Conservation (phyloP, 1,139 yeast species). For the Blastobotrys persicus region DNA sequence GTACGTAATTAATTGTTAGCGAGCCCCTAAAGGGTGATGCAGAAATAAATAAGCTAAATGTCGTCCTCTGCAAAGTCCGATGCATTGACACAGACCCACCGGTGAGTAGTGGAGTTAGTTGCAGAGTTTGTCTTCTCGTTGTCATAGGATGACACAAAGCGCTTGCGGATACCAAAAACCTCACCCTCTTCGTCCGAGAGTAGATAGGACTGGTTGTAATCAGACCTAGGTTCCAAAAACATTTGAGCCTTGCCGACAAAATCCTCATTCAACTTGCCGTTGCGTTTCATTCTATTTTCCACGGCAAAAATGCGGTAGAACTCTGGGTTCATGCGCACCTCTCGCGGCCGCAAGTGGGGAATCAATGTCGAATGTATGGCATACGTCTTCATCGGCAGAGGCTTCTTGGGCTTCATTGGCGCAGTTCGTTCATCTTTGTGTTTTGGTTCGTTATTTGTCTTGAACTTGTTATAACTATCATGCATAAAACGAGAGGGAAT, state of each 20-base stretch:
- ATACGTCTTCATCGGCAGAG: conserved; percentile 34
- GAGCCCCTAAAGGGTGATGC: conserved; percentile 2
- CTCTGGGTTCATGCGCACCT: conserved; percentile 38
- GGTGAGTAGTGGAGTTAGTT: conserved; percentile 8
- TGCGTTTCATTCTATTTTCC: conserved; percentile 36
- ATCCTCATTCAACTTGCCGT: conserved; percentile 36
- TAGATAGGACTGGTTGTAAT: conserved; percentile 23
- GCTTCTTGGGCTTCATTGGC: conserved; percentile 11
- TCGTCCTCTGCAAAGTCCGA: conserved; percentile 8
- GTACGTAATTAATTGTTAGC: neutral
- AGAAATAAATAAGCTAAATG: conserved; percentile 14
- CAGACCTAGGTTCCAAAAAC: conserved; percentile 36
- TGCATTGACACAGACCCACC: conserved; percentile 14
- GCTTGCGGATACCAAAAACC: conserved; percentile 31
- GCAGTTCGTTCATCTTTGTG: conserved; percentile 5
- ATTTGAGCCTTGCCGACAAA: conserved; percentile 37
- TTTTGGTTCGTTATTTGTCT: neutral
- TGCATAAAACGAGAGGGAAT: conserved; percentile 22
- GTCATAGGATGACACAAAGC: conserved; percentile 22
- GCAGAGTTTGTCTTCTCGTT: conserved; percentile 9
- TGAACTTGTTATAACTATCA: neutral
- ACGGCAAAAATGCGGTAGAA: conserved; percentile 39
- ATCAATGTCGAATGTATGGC: conserved; percentile 33
- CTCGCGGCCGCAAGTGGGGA: conserved; percentile 35
- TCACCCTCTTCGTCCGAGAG: conserved; percentile 25